Evolutionary conservation across 2,329 filamentous ascomycete species (phyloP).

Genomic region (Ascochyta fabae): DNA sequence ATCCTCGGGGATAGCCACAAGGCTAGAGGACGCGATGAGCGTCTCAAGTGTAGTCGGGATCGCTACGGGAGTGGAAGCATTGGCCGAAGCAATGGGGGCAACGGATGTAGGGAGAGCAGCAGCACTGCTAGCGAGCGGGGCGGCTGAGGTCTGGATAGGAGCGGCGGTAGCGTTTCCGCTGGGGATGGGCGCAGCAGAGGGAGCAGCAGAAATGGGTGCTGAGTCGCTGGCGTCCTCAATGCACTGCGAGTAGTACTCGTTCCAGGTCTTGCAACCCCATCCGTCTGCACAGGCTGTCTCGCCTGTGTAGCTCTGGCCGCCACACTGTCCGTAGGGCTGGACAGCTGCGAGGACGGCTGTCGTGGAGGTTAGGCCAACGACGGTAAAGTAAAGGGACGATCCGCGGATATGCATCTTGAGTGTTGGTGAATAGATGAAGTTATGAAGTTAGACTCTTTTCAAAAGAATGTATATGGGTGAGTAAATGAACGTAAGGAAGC

Average conservation of each 20-base stretch:
- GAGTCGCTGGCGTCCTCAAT: conserved; percentile 18
- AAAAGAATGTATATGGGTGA: conserved; percentile 18
- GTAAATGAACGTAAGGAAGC: conserved; percentile 30
- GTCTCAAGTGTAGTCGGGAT: conserved; percentile 13
- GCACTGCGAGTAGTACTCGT: conserved; percentile 58
- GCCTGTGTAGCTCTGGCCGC: conserved; percentile 51
- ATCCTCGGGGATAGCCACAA: conserved; percentile 4
- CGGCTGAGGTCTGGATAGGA: conserved; percentile 4
- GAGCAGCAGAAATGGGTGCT: conserved; percentile 4
- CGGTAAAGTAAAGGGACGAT: conserved; percentile 34
- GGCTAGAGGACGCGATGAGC: conserved; percentile 2
- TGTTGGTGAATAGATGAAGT: background rate
- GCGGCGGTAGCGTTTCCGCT: conserved; percentile 5
- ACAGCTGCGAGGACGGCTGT: conserved; percentile 38
- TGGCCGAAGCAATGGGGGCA: conserved; percentile 14
- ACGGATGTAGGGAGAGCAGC: conserved; percentile 2
- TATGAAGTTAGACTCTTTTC: conserved; percentile 27
- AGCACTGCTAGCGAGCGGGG: background rate
- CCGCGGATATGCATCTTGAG: conserved; percentile 32
- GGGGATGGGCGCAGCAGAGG: conserved; percentile 18
- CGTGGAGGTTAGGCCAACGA: conserved; percentile 37
- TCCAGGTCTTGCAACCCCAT: conserved; percentile 48
- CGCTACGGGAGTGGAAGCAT: conserved; percentile 12
- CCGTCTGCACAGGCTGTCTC: conserved; percentile 50
- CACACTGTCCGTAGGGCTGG: conserved; percentile 53